These are phyloP conservation scores for Teratosphaeria epicoccoides DNA, from an alignment of 2,329 filamentous ascomycete genomes.

Conservation along the genomic window DNA sequence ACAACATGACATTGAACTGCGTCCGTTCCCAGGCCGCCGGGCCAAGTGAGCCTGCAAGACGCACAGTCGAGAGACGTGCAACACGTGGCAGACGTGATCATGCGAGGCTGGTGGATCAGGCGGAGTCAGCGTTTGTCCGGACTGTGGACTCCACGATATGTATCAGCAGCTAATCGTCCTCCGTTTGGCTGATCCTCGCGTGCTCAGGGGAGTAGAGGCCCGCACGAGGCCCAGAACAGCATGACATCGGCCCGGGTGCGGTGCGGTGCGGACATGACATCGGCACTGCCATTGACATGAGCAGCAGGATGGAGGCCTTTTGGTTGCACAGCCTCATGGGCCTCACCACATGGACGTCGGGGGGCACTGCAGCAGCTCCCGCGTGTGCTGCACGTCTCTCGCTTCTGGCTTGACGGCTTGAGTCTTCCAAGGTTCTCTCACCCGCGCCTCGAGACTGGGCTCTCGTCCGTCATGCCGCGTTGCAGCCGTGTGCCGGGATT, in stretches of 20 bases:
- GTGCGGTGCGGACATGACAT: no score
- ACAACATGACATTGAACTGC: background rate
- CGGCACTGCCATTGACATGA: background rate
- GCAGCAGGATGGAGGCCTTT: background rate
- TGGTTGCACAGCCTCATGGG: background rate
- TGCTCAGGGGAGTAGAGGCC: background rate
- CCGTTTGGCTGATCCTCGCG: background rate
- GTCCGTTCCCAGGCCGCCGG: background rate
- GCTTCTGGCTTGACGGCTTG: background rate
- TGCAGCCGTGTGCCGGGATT: background rate
- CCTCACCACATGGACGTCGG: background rate
- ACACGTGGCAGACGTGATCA: background rate
- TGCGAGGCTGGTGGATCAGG: background rate
- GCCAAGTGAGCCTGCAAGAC: background rate
- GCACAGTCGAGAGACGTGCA: background rate
- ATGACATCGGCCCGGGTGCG: background rate
- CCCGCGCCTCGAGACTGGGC: background rate
- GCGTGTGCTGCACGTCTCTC: background rate
- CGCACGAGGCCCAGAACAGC: background rate
- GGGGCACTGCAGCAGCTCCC: background rate
- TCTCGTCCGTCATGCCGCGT: background rate
- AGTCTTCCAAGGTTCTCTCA: background rate
- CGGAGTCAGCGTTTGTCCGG: no score
- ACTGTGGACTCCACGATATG: background rate
- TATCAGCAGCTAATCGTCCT: background rate